These are phyloP conservation scores for Rubroshorea leprosula DNA, from an alignment of 345 rosid species.

Conservation along the genomic window DNA sequence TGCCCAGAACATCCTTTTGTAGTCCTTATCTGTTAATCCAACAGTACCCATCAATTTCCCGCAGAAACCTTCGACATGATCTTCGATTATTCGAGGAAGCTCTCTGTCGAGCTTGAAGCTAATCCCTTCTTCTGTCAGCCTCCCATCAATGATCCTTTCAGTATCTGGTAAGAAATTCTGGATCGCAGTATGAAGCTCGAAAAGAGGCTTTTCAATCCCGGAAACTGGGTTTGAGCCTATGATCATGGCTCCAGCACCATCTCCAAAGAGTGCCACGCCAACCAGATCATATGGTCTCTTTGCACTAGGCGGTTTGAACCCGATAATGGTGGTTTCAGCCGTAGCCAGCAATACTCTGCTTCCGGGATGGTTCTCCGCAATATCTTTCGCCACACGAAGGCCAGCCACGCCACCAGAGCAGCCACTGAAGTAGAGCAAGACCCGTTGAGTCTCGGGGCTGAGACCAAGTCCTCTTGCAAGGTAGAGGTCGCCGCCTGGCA, in stretches of 20 bases:
- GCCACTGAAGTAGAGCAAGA: conserved; percentile 78
- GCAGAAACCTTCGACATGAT: conserved; percentile 74
- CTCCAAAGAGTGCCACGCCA: conserved; percentile 94
- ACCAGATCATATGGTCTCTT: conserved; percentile 90
- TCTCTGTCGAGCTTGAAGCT: conserved; percentile 84
- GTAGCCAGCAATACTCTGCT: conserved; percentile 84
- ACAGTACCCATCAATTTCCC: conserved; percentile 43
- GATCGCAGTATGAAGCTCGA: conserved; percentile 80
- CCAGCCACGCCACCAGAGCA: conserved; percentile 97
- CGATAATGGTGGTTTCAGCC: conserved; percentile 88
- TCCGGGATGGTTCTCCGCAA: conserved; percentile 89
- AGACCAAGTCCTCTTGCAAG: conserved; percentile 83
- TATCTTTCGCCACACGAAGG: conserved; percentile 88
- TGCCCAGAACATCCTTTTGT: conserved; percentile 86
- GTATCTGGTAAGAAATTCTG: conserved; percentile 83
- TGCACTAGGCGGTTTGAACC: conserved; percentile 84
- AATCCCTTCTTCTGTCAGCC: conserved; percentile 86
- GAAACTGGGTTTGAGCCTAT: conserved; percentile 66
- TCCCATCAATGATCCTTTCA: conserved; percentile 75
- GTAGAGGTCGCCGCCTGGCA: conserved; percentile 86
- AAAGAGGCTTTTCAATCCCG: conserved; percentile 57
- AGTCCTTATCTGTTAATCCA: conserved; percentile 42
- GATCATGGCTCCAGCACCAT: conserved; percentile 87
- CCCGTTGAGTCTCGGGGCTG: conserved; percentile 68
- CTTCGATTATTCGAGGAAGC: conserved; percentile 93